Conservation (phyloP, 2,329 filamentous ascomycete species). For the Fusarium globosum region DNA sequence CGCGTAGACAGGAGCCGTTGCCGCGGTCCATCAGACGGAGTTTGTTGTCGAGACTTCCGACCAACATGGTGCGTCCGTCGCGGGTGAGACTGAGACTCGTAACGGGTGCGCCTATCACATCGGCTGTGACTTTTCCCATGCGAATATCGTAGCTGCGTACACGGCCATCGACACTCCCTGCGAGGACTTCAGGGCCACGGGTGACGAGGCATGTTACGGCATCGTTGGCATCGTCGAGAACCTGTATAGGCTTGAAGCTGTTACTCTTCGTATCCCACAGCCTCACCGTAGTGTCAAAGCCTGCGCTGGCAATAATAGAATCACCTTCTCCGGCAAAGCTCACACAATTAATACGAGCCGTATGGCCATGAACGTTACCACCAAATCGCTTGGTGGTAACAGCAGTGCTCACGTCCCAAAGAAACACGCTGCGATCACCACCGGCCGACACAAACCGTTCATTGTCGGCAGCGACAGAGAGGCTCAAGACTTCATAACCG, state of each 20-base stretch:
- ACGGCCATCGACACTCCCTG: slow-evolving; percentile 85
- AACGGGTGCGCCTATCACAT: slow-evolving; percentile 77
- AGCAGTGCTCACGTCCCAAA: slow-evolving; percentile 92
- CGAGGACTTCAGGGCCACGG: slow-evolving; percentile 69
- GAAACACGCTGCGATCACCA: slow-evolving; percentile 89
- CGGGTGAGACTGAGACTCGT: slow-evolving; percentile 78
- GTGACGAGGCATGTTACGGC: slow-evolving; percentile 66
- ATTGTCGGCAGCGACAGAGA: slow-evolving; percentile 81
- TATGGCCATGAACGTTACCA: slow-evolving; percentile 70
- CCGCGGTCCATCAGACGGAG: slow-evolving; percentile 84
- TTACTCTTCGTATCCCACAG: slow-evolving; percentile 76
- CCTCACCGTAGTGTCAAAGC: slow-evolving; percentile 79
- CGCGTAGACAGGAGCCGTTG: slow-evolving; percentile 77
- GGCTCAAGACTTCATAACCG: slow-evolving; percentile 89
- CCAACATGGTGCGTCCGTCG: slow-evolving; percentile 79
- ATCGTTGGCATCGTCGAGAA: slow-evolving; percentile 78
- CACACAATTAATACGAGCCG: slow-evolving; percentile 80
- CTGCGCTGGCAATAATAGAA: slow-evolving; percentile 76
- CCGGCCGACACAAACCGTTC: slow-evolving; percentile 86
- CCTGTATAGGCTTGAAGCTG: slow-evolving; percentile 74
- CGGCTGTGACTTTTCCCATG: slow-evolving; percentile 75
- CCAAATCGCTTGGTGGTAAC: slow-evolving; percentile 80
- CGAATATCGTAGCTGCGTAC: slow-evolving; percentile 86
- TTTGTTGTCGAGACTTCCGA: slow-evolving; percentile 79
- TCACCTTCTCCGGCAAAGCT: slow-evolving; percentile 82